Evolutionary conservation across 345 rosid genomes (phyloP), one percentile per base, ranked within the genome.

Genomic region (Kandelia obovata): DNA sequence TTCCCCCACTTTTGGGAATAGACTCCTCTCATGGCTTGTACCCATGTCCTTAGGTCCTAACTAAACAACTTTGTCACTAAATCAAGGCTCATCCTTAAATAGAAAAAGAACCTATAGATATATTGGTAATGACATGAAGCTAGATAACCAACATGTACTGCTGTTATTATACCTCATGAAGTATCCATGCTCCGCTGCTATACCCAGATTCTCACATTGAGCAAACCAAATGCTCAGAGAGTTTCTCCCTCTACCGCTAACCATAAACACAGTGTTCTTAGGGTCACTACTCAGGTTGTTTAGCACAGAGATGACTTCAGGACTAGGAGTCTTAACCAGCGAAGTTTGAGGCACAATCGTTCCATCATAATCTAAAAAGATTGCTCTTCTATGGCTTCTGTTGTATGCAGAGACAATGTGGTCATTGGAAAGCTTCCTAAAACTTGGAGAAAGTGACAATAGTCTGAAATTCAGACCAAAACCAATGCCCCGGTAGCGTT

Each of bases 121-220:
- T 39, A 39, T 39, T 16, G 3, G 17, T 15, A 43, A 13, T 11
- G 4, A 43, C 17, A 43, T 2, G 1, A 43, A 43, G 49, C 49
- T 43, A 43, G 49, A 43, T 43, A 43, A 11, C 49, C 19, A 43
- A 43, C 49, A 43, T 2, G 49, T 43, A 43, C 15, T 43, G 49
- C 55, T 26, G 31, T 26, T 27, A 30, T 16, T 32, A 26, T 61
- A 73, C 77, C 77, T 64, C 58, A 71, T 30, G 80, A 76, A 79
- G 67, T 74, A 82, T 31, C 85, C 85, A 57, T 82, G 85, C 65
- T 82, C 85, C 0, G 85, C 85, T 51, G 85, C 85, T 23, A 82
- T 76, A 10, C 85, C 83, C n/a, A 82, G 69, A 67, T 77, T 66
- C 59, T 73, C 69, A 6, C 85, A 82, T 34, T 68, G 67, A 21